Base-by-base conservation (phyloP, 75 land plant genomes). In the Picea glauca region DNA sequence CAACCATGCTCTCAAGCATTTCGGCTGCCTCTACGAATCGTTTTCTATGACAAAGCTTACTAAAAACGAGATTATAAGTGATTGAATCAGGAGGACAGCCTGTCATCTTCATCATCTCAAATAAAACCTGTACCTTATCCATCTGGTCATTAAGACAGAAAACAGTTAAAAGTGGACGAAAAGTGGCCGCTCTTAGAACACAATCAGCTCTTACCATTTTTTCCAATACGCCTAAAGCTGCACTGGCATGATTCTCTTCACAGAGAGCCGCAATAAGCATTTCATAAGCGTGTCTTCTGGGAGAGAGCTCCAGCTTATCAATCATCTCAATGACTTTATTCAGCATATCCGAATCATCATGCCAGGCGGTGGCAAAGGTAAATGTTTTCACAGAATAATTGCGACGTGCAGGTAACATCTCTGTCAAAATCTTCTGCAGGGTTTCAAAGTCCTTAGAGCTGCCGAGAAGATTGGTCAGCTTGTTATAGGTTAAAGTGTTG, bases 71-170 rank as follows among this genome's bases (percentile, higher is more conserved):
- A 4, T 38, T 38, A 38, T 38, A 38, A 4, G 38, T 38, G 4
- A 38, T 38, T 38, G 38, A 38, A 38, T 38, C 38, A 38, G 38
- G 38, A 38, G 38, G 38, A 38, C 38, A 38, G 38, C 38, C 38
- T 38, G 38, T 38, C 38, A 38, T 38, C 38, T 66, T 66, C 70
- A 66, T 66, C 70, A 66, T 66, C 6, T 66, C 70, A 66, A 66
- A 66, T 15, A 66, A 8, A 7, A 3, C 18, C 32, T 33, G 35
- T 8, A 33, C 40, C 40, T 38, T 66, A 66, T 66, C 70, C 70
- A 66, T 66, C 70, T 66, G 40, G 13, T 66, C 35, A 17, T 66
- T 66, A 43, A 5, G 9, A 15, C 20, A 66, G 70, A 35, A 66
- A 43, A 35, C 14, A 15, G 1, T 1, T 66, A 66, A 35, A 66